phyloP scores from a whole-genome alignment of 352 stramenopile genomes.

The Globisporangium nagaii region DNA sequence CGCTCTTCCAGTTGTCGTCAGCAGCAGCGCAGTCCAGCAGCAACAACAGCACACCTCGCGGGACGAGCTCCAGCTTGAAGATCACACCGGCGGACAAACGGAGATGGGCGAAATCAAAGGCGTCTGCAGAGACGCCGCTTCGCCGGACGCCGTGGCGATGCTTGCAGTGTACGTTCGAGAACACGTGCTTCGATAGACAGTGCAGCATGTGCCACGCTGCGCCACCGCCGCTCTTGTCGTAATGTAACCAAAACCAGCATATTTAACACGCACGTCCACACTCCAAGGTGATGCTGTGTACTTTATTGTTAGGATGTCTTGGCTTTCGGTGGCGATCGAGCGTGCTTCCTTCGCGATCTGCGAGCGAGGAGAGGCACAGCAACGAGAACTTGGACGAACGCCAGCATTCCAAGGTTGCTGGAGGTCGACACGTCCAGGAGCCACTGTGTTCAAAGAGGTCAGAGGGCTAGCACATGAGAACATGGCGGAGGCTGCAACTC shows the following conservation, averaged over 20 bases:
- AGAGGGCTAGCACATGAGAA: not conserved
- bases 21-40: conserved; percentile 9
- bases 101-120: not conserved
- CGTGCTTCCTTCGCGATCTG: not conserved
- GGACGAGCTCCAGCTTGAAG: not conserved
- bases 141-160: conserved; percentile 43
- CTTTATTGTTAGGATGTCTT: conserved; percentile 1
- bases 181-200: conserved; percentile 63
- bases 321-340: not conserved
- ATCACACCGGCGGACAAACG: not conserved
- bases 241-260: conserved; percentile 17
- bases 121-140: conserved; percentile 2
- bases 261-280: conserved; percentile 1
- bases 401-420: conserved; percentile 7
- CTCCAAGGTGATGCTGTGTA: too few species aligned
- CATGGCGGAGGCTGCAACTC: not conserved
- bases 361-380: conserved; percentile 5
- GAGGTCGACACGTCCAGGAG: conserved; percentile 16
- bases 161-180: conserved; percentile 59
- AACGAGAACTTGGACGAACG: conserved; percentile 7
- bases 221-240: conserved; percentile 5
- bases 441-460: conserved; percentile 7
- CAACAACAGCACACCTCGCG: conserved; percentile 7
- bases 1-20: conserved; percentile 19
- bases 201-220: conserved; percentile 64